phyloP scores from a whole-genome alignment of 805 yeast species.

The Candida suzukii region DNA sequence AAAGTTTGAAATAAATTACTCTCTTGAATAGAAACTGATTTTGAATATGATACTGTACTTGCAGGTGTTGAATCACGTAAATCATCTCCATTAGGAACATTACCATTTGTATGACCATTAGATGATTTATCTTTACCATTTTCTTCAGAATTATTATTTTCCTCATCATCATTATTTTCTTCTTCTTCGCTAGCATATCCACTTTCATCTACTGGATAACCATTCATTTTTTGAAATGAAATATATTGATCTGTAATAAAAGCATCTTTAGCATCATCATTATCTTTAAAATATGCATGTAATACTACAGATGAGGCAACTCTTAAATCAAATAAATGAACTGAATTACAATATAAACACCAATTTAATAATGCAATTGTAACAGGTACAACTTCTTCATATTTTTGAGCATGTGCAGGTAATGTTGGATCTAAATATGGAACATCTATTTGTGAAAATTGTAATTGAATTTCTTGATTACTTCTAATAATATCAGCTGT shows the following conservation, averaged over 20 bases:
- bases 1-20: constrained; percentile 66
- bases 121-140: neutral
- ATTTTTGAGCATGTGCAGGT: constrained; percentile 23
- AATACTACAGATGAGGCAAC: constrained; percentile 63
- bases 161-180: neutral
- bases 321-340: constrained; percentile 78
- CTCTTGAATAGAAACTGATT: constrained; percentile 21
- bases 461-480: constrained; percentile 59
- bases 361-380: constrained; percentile 72
- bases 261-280: constrained; percentile 49
- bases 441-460: constrained; percentile 78
- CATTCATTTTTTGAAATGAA: constrained; percentile 27
- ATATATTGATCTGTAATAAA: constrained; percentile 64
- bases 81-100: neutral
- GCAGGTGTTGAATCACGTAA: neutral
- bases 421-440: constrained; percentile 75
- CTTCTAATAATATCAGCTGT: constrained; percentile 70
- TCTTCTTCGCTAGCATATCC: constrained; percentile 4
- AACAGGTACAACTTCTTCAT: constrained; percentile 51
- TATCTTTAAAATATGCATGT: constrained; percentile 60
- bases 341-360: constrained; percentile 73
- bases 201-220: constrained; percentile 9
- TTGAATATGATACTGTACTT: neutral
- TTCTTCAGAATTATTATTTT: constrained; percentile 1
- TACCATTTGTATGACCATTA: constrained; percentile 2